Evolutionary conservation across 2,329 filamentous ascomycete genomes (phyloP).

Genomic region (Penicillium concentricum): DNA sequence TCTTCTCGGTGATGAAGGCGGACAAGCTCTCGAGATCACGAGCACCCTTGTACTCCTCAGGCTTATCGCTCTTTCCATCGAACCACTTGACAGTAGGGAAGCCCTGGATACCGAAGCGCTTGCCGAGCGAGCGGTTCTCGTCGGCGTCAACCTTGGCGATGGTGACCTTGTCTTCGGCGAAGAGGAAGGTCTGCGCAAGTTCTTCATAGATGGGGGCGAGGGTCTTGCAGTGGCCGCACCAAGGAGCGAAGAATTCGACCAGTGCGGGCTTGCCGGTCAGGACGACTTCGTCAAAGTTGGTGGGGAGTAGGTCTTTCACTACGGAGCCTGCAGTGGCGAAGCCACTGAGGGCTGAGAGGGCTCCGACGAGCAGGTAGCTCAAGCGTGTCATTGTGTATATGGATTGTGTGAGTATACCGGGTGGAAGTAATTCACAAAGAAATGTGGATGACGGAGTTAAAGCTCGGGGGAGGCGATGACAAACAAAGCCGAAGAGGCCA

Average conservation of each 20-base stretch:
- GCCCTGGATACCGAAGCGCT: conserved; percentile 83
- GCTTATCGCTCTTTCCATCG: conserved; percentile 86
- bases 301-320: conserved; percentile 83
- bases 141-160: conserved; percentile 98
- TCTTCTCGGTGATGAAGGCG: conserved; percentile 82
- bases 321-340: conserved; percentile 69
- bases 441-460: conserved; percentile 2
- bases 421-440: not conserved
- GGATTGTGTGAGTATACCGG: not conserved
- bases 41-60: conserved; percentile 80
- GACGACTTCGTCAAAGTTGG: conserved; percentile 89
- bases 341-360: conserved; percentile 49
- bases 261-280: conserved; percentile 90
- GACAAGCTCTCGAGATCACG: conserved; percentile 83
- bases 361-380: conserved; percentile 47
- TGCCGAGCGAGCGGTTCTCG: conserved; percentile 77
- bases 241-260: conserved; percentile 97
- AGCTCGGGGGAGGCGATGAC: conserved; percentile 19
- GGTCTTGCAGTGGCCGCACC: conserved; percentile 99
- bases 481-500: conserved; percentile 34
- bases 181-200: conserved; percentile 71
- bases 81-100: conserved; percentile 99
- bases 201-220: conserved; percentile 95
- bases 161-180: conserved; percentile 71
- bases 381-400: conserved; percentile 45